Conservation (phyloP, 2,329 filamentous ascomycete genomes). For the Tolypocladium sp. region DNA sequence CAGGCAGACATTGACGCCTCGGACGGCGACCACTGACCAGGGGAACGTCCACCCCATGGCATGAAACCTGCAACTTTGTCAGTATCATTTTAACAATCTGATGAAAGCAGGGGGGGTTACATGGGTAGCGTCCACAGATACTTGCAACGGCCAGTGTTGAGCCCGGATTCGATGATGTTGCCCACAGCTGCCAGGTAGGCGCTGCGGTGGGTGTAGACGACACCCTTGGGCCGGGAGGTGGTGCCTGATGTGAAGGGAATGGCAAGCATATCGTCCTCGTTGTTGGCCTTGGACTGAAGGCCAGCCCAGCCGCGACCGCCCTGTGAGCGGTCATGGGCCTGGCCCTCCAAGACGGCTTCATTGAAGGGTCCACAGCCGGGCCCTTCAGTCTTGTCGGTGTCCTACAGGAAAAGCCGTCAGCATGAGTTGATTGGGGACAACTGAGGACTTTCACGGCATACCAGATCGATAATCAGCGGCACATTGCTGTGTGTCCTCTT, state of each 20-base stretch:
- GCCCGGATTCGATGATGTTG: slow-evolving; percentile 80
- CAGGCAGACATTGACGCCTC: slow-evolving; percentile 91
- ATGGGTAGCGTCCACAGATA: slow-evolving; percentile 92
- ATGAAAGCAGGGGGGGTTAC: slow-evolving; percentile 34
- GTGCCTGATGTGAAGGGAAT: slow-evolving; percentile 93
- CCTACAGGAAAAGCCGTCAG: slow-evolving; percentile 30
- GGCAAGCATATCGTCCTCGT: slow-evolving; percentile 76
- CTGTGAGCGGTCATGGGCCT: slow-evolving; percentile 58
- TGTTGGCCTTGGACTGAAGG: slow-evolving; percentile 57
- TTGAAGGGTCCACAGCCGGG: slow-evolving; percentile 74
- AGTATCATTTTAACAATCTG: background rate
- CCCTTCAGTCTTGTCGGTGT: slow-evolving; percentile 70
- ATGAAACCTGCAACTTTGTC: slow-evolving; percentile 41
- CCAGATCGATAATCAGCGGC: slow-evolving; percentile 64
- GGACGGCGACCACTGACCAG: slow-evolving; percentile 85
- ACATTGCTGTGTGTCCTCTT: slow-evolving; percentile 50
- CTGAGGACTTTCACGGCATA: slow-evolving; percentile 15
- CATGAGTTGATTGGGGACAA: background rate
- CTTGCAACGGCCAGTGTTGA: slow-evolving; percentile 68
- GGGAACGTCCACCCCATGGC: slow-evolving; percentile 78
- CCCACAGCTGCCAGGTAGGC: slow-evolving; percentile 76
- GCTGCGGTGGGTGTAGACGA: slow-evolving; percentile 83
- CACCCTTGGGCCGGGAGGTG: slow-evolving; percentile 84
- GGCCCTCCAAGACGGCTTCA: slow-evolving; percentile 70
- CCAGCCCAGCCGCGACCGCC: slow-evolving; percentile 68